Percentiles rank a stretch among this genome's conserved stretches.
Conservation (phyloP, 2,329 filamentous ascomycete species). For the Volutella citrinella region DNA sequence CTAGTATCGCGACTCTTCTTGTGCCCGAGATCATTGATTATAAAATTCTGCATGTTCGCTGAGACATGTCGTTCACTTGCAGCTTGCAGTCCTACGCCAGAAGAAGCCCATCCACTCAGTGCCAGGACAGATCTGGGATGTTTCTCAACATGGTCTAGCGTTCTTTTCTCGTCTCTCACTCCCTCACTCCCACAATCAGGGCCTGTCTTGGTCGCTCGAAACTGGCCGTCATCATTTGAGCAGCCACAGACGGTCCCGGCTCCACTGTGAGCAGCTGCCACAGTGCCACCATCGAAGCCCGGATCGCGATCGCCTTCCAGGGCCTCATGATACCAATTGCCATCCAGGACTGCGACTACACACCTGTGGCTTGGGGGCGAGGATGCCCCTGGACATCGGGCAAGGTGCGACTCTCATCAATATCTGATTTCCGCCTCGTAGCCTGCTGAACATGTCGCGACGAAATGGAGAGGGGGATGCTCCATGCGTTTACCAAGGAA, state of each 20-base stretch:
- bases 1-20: too few species aligned
- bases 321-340: background rate
- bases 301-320: background rate
- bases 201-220: background rate
- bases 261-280: background rate
- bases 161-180: background rate
- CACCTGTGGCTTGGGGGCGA: too few species aligned
- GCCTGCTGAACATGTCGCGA: too few species aligned
- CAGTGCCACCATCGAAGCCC: background rate
- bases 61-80: too few species aligned
- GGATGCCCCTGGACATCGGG: too few species aligned
- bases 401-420: too few species aligned
- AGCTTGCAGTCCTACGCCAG: too few species aligned
- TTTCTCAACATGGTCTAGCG: background rate
- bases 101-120: too few species aligned
- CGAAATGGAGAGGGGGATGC: too few species aligned
- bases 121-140: background rate
- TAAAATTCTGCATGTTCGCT: background rate
- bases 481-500: too few species aligned
- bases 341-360: background rate
- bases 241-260: background rate
- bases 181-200: background rate
- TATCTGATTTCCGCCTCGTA: too few species aligned
- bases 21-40: background rate
- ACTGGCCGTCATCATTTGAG: background rate